Base-by-base conservation (phyloP, 1,139 yeast species). In the Geotrichum carabidarum region DNA sequence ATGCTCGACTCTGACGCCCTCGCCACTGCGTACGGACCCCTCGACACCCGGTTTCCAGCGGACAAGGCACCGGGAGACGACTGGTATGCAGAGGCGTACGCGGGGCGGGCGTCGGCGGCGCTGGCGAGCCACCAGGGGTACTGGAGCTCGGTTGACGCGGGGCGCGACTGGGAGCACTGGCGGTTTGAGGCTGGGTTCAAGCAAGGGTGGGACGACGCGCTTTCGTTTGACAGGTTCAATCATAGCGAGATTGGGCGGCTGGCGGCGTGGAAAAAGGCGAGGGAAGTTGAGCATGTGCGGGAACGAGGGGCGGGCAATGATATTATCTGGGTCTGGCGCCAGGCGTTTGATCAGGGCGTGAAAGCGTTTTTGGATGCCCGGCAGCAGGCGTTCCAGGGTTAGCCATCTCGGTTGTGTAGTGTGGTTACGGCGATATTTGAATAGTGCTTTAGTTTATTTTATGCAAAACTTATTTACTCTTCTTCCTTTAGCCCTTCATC, bases 131-230 rank as follows among this genome's bases (percentile, higher is more conserved):
- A 90, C 68, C 64, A 69, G 12, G 65, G 75, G 45, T 89, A 89
- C 71, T 90, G 97, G 97, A 72, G 79, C 57, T 65, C 69, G 8
- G 81, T 80, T 56, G 81, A 82, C 62, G 67, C 76, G 1, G 75
- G 79, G 6, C 84, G 80, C 56, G 77, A 78, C 18, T 86, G 83
- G 73, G 95, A 91, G 65, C 93, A 86, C 66, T 84, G 86, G 77
- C 75, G 96, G 57, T 91, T 74, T 67, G 78, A 80, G 61, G 93
- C 84, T 36, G 99, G 95, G 0, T 86, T 86, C 66, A 73, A 72
- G 32, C 77, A 80, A 1, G 96, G 85, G 0, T 86, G 94, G 86
- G 69, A 74, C 1, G 98, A 91, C 68, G 77, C 86, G 3, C 65
- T 71, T 36, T 79, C 74, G 43, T 91, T 91, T 74, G 84, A 86